Evolutionary conservation across 805 yeast genomes (phyloP).

Genomic region (Sugiyamaella valdiviana): DNA sequence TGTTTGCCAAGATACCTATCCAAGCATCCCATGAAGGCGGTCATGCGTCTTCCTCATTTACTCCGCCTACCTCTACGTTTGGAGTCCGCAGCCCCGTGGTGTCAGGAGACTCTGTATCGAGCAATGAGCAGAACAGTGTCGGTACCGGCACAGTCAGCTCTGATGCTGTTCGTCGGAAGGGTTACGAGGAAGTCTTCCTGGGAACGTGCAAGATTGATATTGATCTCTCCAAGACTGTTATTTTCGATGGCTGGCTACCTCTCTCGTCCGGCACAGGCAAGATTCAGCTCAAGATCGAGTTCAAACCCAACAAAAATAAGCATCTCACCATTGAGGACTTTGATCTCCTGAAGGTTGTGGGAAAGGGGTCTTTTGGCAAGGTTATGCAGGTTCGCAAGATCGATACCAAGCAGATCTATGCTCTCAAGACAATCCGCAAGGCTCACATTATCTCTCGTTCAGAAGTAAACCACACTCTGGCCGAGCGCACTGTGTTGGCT

Average conservation of each 20-base stretch:
- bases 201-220: slow-evolving; percentile 60
- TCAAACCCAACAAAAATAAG: slow-evolving; percentile 52
- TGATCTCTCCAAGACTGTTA: slow-evolving; percentile 9
- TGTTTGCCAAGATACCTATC: slow-evolving; percentile 63
- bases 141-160: slow-evolving; percentile 1
- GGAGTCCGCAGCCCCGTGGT: slow-evolving; percentile 8
- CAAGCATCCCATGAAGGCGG: slow-evolving; percentile 27
- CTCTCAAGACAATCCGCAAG: slow-evolving; percentile 87
- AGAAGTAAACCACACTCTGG: slow-evolving; percentile 93
- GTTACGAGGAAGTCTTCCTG: slow-evolving; percentile 60
- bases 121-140: slow-evolving; percentile 4
- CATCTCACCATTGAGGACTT: slow-evolving; percentile 84
- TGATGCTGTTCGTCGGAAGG: slow-evolving; percentile 20
- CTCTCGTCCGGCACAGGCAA: slow-evolving; percentile 29
- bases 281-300: slow-evolving; percentile 53
- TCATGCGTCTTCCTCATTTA: slow-evolving; percentile 5
- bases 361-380: slow-evolving; percentile 97
- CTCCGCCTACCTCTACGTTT: neutral
- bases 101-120: slow-evolving; percentile 3
- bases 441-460: slow-evolving; percentile 89
- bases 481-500: slow-evolving; percentile 92
- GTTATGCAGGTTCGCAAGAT: slow-evolving; percentile 98
- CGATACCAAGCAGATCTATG: slow-evolving; percentile 92
- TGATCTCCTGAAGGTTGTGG: slow-evolving; percentile 88
- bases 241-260: slow-evolving; percentile 19